Evolutionary conservation across 106 monocot genomes (phyloP).

Genomic region (Dioscorea dumetorum): DNA sequence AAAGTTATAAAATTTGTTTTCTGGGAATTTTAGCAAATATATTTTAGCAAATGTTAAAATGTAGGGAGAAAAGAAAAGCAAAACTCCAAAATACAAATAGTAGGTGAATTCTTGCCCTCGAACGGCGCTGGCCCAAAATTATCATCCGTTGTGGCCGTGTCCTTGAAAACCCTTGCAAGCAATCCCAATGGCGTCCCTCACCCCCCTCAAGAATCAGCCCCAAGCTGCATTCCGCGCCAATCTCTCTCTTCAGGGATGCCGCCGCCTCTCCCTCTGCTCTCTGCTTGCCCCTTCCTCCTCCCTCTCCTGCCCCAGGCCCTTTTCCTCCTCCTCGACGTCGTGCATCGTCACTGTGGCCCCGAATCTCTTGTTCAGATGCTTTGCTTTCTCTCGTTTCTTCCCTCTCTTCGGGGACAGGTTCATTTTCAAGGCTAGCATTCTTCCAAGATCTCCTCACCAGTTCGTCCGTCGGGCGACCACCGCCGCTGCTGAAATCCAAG

Average conservation of each 20-base stretch:
- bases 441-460: neutral
- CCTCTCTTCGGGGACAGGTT: neutral
- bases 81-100: too few species aligned
- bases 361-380: neutral
- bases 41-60: too few species aligned
- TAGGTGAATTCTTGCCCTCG: too few species aligned
- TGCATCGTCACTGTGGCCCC: neutral
- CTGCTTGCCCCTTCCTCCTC: too few species aligned
- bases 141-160: too few species aligned
- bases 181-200: neutral
- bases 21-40: too few species aligned
- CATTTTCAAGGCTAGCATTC: neutral
- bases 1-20: too few species aligned
- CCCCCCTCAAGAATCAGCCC: neutral
- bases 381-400: neutral
- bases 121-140: too few species aligned
- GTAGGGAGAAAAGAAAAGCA: too few species aligned
- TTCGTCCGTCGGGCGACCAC: neutral
- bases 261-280: neutral
- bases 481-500: neutral
- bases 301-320: neutral
- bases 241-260: neutral
- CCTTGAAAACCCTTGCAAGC: too few species aligned
- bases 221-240: neutral
- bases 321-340: neutral